Evolutionary conservation across 768 basidiomycete genomes (phyloP), one percentile per base, ranked within the genome.

Genomic region (Boletus tomentosulus): DNA sequence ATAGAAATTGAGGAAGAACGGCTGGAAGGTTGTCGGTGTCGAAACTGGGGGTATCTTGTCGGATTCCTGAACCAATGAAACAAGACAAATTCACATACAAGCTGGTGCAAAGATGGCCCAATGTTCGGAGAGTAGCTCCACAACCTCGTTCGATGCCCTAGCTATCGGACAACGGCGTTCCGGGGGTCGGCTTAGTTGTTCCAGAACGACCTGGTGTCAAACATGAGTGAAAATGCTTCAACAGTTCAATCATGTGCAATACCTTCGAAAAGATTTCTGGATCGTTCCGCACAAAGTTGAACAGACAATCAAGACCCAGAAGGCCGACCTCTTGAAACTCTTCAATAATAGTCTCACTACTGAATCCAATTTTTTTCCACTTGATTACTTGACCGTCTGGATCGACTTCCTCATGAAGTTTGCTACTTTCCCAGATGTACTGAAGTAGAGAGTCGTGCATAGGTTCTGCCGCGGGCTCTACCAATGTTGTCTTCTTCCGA

Each of bases 51-150:
- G 47, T 19, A 34, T 24, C 22, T 22, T 44, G 52, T 61, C 11
- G 58, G 48, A 37, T 34, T 34, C 47, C 37, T 33, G 31, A 37
- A 5, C 33, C 39, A 19, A 19, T 45, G 16, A 37, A 50, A 34
- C 39, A 55, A 38, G 46, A 42, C 37, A 42, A 42, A 45, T 25
- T 39, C 24, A 80, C 82, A 42, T 58, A 92, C 91, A 93, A 43
- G 89, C 89, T 30, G 91, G 89, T 13, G 87, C 89, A 64, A 87
- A 87, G 57, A 93, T 87, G 19, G 80, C 81, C 87, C 90, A 94
- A 65, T 92, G 84, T 48, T 92, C 87, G 3, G 88, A 85, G 31
- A 96, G 74, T 37, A 93, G 74, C 61, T 89, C 90, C 5, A 92
- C 88, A 8, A 92, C 82, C 61, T 93, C 89, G 55, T 89, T 90